These are phyloP conservation scores for Kurtzmaniella quercitrusa DNA, from an alignment of 1,139 yeast species.

Conservation along the genomic window DNA sequence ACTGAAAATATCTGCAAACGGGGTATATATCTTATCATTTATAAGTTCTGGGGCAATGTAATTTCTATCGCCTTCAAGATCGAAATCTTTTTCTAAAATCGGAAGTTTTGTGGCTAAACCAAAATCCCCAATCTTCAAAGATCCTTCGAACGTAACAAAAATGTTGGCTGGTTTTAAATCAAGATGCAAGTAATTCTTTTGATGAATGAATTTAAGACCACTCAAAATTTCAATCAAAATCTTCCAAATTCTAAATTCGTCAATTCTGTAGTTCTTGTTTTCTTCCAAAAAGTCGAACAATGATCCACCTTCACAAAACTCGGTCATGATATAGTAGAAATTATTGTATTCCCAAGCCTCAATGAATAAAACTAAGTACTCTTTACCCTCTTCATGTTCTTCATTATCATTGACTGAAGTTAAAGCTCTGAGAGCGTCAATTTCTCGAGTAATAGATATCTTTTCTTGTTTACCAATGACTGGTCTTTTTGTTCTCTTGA, in stretches of 20 bases:
- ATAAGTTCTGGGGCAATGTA: slow-evolving; percentile 97
- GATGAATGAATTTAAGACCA: slow-evolving; percentile 81
- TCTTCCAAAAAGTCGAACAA: slow-evolving; percentile 76
- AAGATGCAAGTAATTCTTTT: slow-evolving; percentile 69
- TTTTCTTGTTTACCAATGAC: slow-evolving; percentile 38
- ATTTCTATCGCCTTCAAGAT: slow-evolving; percentile 95
- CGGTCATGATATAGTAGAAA: slow-evolving; percentile 87
- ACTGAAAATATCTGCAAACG: slow-evolving; percentile 92
- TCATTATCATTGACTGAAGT: slow-evolving; percentile 41
- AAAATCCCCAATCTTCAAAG: slow-evolving; percentile 80
- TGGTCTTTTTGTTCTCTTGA: slow-evolving; percentile 70
- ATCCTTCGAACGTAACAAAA: slow-evolving; percentile 91
- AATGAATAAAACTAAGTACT: slow-evolving; percentile 70
- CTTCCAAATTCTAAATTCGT: slow-evolving; percentile 98
- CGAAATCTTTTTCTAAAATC: slow-evolving; percentile 56
- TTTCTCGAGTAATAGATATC: slow-evolving; percentile 35
- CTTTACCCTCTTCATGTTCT: slow-evolving; percentile 72
- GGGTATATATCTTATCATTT: slow-evolving; percentile 75
- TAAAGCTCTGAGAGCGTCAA: slow-evolving; percentile 40
- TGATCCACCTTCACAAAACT: slow-evolving; percentile 92
- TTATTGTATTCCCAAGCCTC: slow-evolving; percentile 83
- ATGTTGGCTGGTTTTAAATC: slow-evolving; percentile 95
- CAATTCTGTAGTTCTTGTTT: slow-evolving; percentile 69
- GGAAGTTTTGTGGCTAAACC: slow-evolving; percentile 57
- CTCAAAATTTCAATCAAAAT: slow-evolving; percentile 74